Evolutionary conservation across 805 yeast genomes (phyloP).

Genomic region (Cyberlindnera americana): DNA sequence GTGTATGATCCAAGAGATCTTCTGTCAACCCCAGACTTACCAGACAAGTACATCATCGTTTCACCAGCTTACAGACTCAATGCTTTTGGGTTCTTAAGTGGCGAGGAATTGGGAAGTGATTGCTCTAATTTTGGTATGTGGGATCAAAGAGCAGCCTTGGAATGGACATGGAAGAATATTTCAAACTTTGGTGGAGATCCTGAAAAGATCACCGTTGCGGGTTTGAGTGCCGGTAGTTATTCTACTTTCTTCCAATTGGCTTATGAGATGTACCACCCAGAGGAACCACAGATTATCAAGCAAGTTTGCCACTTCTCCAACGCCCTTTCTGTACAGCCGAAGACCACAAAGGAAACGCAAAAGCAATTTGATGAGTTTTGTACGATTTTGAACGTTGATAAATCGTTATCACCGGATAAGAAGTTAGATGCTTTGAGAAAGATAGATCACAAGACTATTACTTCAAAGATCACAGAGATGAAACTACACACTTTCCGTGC

Average conservation of each 20-base stretch:
- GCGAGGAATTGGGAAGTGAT: constrained; percentile 19
- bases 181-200: constrained; percentile 45
- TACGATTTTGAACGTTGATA: constrained; percentile 23
- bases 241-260: constrained; percentile 40
- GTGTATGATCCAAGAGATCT: constrained; percentile 14
- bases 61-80: constrained; percentile 39
- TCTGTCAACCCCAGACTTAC: constrained; percentile 18
- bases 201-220: constrained; percentile 39
- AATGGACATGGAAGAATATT: constrained; percentile 43
- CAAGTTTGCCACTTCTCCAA: constrained; percentile 35
- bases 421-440: constrained; percentile 23
- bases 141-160: constrained; percentile 44
- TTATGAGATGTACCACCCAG: constrained; percentile 40
- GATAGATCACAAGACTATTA: constrained; percentile 16
- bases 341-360: constrained; percentile 32
- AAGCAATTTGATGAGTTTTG: constrained; percentile 31
- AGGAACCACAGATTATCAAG: constrained; percentile 37
- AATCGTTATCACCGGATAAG: constrained; percentile 15
- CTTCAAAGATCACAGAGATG: constrained; percentile 25
- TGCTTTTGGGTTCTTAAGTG: constrained; percentile 34
- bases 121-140: constrained; percentile 25
- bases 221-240: constrained; percentile 46
- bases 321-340: constrained; percentile 37
- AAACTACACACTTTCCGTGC: constrained; percentile 36
- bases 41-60: constrained; percentile 36